phyloP scores from a whole-genome alignment of 139 green algal genomes.

The Tetradesmus lagerheimii region DNA sequence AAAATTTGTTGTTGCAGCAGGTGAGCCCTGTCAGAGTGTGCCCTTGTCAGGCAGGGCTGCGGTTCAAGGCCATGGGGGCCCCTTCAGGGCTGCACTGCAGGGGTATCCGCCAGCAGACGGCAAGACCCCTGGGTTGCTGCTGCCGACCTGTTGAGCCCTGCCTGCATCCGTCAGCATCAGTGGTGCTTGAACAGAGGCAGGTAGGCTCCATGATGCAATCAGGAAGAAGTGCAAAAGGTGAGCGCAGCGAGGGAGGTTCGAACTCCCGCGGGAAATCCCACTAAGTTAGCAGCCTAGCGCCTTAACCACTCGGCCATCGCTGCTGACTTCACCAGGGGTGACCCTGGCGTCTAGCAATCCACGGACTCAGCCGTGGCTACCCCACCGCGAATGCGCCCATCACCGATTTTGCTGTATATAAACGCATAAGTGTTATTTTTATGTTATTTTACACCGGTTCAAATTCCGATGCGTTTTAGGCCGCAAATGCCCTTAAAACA shows the following conservation, averaged over 20 bases:
- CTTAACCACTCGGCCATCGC: conserved; percentile 39
- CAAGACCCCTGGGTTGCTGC: too few species aligned
- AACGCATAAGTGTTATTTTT: neutral
- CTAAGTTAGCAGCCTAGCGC: conserved; percentile 34
- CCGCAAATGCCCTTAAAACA: too few species aligned
- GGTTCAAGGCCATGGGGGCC: too few species aligned
- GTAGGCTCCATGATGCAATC: neutral
- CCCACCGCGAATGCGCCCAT: neutral
- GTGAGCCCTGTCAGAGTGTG: too few species aligned
- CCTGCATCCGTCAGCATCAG: too few species aligned
- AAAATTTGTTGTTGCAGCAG: too few species aligned
- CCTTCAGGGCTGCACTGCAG: too few species aligned
- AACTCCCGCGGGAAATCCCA: conserved; percentile 39
- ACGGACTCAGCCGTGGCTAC: conserved; percentile 1
- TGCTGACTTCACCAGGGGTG: conserved; percentile 1
- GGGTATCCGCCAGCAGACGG: too few species aligned
- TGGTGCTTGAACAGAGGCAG: neutral
- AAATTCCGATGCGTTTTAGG: neutral
- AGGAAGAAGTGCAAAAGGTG: neutral
- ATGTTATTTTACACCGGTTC: neutral
- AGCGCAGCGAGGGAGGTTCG: conserved; percentile 35
- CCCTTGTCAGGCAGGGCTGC: too few species aligned
- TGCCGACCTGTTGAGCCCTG: too few species aligned
- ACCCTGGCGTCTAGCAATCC: conserved; percentile 2
- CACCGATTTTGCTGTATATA: neutral